A percentile compares a stretch with the other conserved stretches of the same genome.
phyloP scores from a whole-genome alignment of 139 green algal species.

The Deuterostichococcus epilithicus region DNA sequence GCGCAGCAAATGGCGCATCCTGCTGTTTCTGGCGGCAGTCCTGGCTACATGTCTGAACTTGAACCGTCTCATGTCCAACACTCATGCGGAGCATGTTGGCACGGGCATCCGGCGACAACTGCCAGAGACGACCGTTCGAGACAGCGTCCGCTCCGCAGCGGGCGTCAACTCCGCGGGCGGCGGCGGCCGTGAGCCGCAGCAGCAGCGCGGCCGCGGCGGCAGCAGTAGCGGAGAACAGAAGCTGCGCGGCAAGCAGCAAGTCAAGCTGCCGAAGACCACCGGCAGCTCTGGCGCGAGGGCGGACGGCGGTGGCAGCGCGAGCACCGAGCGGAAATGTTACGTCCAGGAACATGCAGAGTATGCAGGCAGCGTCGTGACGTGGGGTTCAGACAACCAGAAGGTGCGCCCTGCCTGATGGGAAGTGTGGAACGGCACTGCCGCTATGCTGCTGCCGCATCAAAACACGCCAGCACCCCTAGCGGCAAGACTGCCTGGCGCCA shows the following conservation, averaged over 20 bases:
- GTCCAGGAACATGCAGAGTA: not conserved
- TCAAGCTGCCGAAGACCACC: not conserved
- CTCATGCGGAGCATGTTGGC: not conserved
- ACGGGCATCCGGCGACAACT: not conserved
- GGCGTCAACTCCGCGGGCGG: not conserved
- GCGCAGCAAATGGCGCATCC: not conserved
- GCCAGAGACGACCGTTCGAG: not conserved
- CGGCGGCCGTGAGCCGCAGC: too few species aligned
- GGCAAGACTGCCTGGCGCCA: too few species aligned
- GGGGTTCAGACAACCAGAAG: not conserved
- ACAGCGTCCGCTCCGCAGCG: not conserved
- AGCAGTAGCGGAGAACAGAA: not conserved
- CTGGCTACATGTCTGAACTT: not conserved
- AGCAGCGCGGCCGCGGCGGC: too few species aligned
- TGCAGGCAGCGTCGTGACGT: not conserved
- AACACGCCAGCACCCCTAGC: too few species aligned
- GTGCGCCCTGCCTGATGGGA: too few species aligned
- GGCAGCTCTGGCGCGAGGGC: not conserved
- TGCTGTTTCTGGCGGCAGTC: not conserved
- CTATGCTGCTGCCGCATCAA: too few species aligned
- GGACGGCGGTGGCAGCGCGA: too few species aligned
- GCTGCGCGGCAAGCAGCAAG: not conserved
- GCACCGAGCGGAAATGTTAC: not conserved
- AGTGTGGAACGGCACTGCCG: not conserved
- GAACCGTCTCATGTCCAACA: not conserved